Evolutionary conservation across 768 basidiomycete species (phyloP).

Genomic region (Coprinellus micaceus): DNA sequence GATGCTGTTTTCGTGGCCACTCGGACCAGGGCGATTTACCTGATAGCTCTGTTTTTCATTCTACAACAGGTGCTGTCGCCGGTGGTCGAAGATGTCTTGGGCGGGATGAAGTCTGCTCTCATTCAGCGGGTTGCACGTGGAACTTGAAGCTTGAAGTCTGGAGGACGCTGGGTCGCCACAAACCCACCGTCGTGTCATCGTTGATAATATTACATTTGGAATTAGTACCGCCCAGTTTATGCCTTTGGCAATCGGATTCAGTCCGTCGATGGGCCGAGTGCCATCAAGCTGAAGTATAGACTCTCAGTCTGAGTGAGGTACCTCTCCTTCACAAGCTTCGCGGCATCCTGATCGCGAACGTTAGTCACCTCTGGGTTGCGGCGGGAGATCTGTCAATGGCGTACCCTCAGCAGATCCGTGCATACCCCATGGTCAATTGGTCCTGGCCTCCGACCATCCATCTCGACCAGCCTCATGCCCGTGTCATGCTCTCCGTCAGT

Average conservation of each 20-base stretch:
- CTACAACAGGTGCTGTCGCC: neutral
- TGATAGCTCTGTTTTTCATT: neutral
- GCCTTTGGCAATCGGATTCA: neutral
- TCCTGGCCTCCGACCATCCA: constrained; percentile 76
- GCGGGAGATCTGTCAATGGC: too few species aligned
- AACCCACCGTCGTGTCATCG: too few species aligned
- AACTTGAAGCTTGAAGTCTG: too few species aligned
- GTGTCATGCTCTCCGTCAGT: constrained; percentile 18
- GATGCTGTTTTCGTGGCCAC: neutral
- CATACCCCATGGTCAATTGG: constrained; percentile 78
- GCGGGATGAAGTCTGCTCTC: too few species aligned
- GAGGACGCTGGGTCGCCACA: too few species aligned
- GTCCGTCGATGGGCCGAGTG: constrained; percentile 30
- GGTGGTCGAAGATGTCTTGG: too few species aligned
- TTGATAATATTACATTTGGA: too few species aligned
- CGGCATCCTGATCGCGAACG: too few species aligned
- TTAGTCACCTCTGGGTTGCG: too few species aligned
- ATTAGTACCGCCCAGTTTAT: too few species aligned
- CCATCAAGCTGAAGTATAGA: constrained; percentile 67
- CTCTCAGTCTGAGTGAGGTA: constrained; percentile 54
- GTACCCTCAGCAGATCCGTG: constrained; percentile 53
- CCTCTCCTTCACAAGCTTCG: constrained; percentile 53
- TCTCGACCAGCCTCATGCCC: constrained; percentile 63
- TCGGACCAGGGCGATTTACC: neutral
- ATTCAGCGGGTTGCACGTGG: too few species aligned